Evolutionary conservation across 2,329 filamentous ascomycete species (phyloP).

Genomic region (Nannizzia gypsea): DNA sequence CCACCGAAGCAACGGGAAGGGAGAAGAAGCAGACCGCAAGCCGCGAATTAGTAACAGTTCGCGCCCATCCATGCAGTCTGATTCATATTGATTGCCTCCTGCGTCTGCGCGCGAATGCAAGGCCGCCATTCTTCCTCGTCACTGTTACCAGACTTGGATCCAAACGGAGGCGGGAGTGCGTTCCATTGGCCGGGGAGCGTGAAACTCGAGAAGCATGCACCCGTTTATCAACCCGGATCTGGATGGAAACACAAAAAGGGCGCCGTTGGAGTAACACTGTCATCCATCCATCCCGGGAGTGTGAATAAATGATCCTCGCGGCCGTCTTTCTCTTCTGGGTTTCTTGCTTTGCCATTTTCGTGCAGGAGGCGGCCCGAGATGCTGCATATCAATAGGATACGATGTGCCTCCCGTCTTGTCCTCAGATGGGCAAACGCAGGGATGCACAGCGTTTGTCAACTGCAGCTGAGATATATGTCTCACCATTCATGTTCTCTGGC

Average conservation of each 20-base stretch:
- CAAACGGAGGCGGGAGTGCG: neutral
- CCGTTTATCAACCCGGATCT: neutral
- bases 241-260: neutral
- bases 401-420: neutral
- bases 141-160: neutral
- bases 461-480: neutral
- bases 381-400: neutral
- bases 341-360: neutral
- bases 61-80: conserved; percentile 1
- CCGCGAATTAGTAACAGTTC: neutral
- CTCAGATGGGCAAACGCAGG: neutral
- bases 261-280: neutral
- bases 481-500: neutral
- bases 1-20: neutral
- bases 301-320: neutral
- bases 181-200: neutral
- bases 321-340: neutral
- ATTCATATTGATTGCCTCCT: conserved; percentile 2
- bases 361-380: neutral
- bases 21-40: neutral
- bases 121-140: neutral
- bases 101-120: neutral
- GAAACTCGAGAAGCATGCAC: neutral
- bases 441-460: neutral
- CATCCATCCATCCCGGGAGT: neutral